A percentile compares a stretch with the other conserved stretches of the same genome.
Conservation (phyloP, 352 stramenopile genomes). For the Thalassiosira oceanica region DNA sequence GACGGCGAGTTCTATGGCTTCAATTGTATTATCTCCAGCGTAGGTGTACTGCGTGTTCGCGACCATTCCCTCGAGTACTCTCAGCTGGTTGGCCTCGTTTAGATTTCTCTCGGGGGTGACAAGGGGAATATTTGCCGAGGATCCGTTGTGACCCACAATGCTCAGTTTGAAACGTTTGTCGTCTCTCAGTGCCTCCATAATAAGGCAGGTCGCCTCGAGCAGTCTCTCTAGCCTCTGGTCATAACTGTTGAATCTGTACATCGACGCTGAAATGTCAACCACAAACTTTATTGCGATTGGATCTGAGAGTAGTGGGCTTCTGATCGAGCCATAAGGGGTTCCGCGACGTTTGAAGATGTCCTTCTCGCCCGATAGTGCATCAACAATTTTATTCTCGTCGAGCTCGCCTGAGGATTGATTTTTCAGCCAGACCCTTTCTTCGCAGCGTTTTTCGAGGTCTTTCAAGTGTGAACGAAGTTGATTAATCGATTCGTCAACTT, state of each 20-base stretch:
- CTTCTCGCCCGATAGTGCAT: slow-evolving; percentile 88
- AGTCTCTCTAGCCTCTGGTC: slow-evolving; percentile 89
- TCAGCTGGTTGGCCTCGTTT: slow-evolving; percentile 87
- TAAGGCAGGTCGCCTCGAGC: slow-evolving; percentile 91
- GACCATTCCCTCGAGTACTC: slow-evolving; percentile 90
- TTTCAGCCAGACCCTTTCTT: slow-evolving; percentile 91
- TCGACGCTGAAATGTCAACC: slow-evolving; percentile 89
- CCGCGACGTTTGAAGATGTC: slow-evolving; percentile 92
- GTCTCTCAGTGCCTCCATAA: slow-evolving; percentile 93
- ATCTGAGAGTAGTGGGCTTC: slow-evolving; percentile 32
- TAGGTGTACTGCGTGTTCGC: slow-evolving; percentile 92
- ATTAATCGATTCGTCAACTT: slow-evolving; percentile 64
- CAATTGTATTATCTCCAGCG: slow-evolving; percentile 91
- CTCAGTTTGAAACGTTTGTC: slow-evolving; percentile 86
- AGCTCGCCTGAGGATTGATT: slow-evolving; percentile 91
- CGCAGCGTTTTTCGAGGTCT: slow-evolving; percentile 83
- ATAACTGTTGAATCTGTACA: slow-evolving; percentile 90
- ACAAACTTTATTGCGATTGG: slow-evolving; percentile 89
- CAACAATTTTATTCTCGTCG: slow-evolving; percentile 93
- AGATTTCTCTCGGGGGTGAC: slow-evolving; percentile 82
- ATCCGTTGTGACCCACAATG: slow-evolving; percentile 91
- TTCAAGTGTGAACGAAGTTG: slow-evolving; percentile 78
- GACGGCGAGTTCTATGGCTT: slow-evolving; percentile 87
- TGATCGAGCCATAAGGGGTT: slow-evolving; percentile 60
- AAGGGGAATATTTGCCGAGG: slow-evolving; percentile 86